Percentiles rank a stretch among this genome's conserved stretches.
Conservation (phyloP, 108 stramenopile genomes). For the Nitzschia sp. region DNA sequence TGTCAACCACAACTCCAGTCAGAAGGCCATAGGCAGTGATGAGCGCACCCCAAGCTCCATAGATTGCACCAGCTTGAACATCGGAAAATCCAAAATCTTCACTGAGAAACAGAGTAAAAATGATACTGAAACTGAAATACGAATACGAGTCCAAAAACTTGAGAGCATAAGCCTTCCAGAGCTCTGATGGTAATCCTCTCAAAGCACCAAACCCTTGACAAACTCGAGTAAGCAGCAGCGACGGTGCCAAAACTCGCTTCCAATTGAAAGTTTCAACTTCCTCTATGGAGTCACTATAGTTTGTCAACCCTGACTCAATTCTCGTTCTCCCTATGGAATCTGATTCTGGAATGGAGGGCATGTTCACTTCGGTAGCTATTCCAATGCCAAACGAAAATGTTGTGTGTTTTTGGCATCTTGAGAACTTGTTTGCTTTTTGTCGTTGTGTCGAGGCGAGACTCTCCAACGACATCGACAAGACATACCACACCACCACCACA, state of each 20-base stretch:
- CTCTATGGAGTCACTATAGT: no score
- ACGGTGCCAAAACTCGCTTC: background rate
- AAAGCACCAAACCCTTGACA: conserved; percentile 45
- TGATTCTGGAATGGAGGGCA: no score
- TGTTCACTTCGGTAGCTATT: no score
- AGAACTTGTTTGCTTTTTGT: no score
- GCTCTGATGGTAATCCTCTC: conserved; percentile 50
- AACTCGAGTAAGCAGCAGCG: background rate
- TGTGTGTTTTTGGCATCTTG: no score
- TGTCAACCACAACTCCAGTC: conserved; percentile 62
- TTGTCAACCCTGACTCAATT: no score
- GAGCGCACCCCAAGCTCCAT: conserved; percentile 67
- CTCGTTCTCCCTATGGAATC: no score
- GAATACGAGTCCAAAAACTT: conserved; percentile 72
- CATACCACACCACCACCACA: no score
- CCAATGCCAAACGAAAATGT: no score
- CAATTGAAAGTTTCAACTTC: background rate
- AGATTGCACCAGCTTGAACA: conserved; percentile 60
- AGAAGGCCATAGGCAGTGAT: conserved; percentile 65
- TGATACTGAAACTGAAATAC: conserved; percentile 61
- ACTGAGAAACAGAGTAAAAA: conserved; percentile 61
- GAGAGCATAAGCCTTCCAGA: conserved; percentile 56
- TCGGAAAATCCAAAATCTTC: conserved; percentile 58
- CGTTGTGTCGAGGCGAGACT: no score
- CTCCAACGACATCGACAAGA: no score